phyloP scores from a whole-genome alignment of 2,329 filamentous ascomycete genomes.

The Microcyclosporella mali region DNA sequence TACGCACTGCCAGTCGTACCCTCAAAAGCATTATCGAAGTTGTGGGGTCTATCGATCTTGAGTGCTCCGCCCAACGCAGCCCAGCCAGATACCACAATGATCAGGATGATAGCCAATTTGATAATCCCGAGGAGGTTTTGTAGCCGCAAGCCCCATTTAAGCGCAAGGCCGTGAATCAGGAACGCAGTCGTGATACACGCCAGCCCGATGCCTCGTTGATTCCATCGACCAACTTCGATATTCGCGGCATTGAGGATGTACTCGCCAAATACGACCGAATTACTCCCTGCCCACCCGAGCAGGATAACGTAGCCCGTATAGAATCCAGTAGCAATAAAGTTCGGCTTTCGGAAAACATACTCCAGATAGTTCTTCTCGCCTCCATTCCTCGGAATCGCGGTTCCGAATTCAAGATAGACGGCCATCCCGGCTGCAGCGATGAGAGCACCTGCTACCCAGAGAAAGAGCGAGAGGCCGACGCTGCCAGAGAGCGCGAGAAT shows the following conservation, averaged over 20 bases:
- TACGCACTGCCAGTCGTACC: constrained; percentile 62
- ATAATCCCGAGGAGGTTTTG: constrained; percentile 61
- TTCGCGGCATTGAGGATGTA: constrained; percentile 62
- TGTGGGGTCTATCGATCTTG: constrained; percentile 56
- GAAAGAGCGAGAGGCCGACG: constrained; percentile 31
- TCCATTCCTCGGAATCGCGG: constrained; percentile 57
- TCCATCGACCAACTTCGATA: constrained; percentile 58
- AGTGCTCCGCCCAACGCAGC: constrained; percentile 56
- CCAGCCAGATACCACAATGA: constrained; percentile 56
- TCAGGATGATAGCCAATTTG: constrained; percentile 59
- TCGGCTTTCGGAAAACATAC: constrained; percentile 47
- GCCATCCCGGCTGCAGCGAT: constrained; percentile 54
- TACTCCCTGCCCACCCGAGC: constrained; percentile 59
- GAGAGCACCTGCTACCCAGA: constrained; percentile 38
- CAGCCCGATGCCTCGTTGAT: constrained; percentile 61
- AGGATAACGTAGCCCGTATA: constrained; percentile 58
- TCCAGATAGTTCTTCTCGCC: constrained; percentile 50
- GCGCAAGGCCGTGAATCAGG: constrained; percentile 56
- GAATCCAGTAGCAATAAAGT: constrained; percentile 55
- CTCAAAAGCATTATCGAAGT: constrained; percentile 58
- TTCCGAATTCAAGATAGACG: constrained; percentile 63
- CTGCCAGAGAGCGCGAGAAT: constrained; percentile 23
- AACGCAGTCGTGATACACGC: constrained; percentile 61
- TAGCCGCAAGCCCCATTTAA: constrained; percentile 61
- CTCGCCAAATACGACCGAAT: constrained; percentile 64